Evolutionary conservation across 495 filamentous ascomycete species (phyloP), one percentile per base, ranked within the genome.

Genomic region (Hypoxylon crocopeplum): DNA sequence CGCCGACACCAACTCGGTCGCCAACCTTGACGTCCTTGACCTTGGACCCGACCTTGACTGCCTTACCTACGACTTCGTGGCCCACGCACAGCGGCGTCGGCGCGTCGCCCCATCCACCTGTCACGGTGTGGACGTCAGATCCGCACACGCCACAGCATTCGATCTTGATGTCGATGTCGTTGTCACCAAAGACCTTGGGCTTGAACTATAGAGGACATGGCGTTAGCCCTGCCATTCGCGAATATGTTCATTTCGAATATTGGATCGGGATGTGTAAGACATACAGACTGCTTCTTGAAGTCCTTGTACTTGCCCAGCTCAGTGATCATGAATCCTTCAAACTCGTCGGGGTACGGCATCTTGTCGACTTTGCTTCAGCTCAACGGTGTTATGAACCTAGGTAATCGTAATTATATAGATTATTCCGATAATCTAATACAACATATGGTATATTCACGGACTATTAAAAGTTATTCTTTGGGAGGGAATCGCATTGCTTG

Each of bases 261-360:
- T 7, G 12, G 32, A 7, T 8, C 7, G 12, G 32, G 32, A 5
- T 5, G 3, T 3, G 7, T 7, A 34, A 7, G 34, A 75, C 76
- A 41, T 70, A 88, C 87, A 56, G 84, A 82, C 65, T 84, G 72
- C 73, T 87, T 89, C 55, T 81, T 79, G 72, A 90, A 90, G 10
- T 80, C 66, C 57, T 73, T 82, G 73, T 81, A 87, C 46, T 83
- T 81, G 22, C 83, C 77, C 38, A 80, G 75, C 68, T 79, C 77
- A 48, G 86, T 76, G 67, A 89, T 80, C 77, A 86, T 83, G 75
- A 90, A 92, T 46, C 90, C 89, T 60, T 86, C 79, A 41, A 91
- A 88, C 59, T 84, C 85, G 34, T 92, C 87, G 66, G 89, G 90
- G 71, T 92, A 92, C 56, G 79, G 78, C 89, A 91, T 90, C n/a